A percentile compares a stretch with the other conserved stretches of the same genome.
Conservation (phyloP, 2,329 filamentous ascomycete genomes). For the Nemania sp. region DNA sequence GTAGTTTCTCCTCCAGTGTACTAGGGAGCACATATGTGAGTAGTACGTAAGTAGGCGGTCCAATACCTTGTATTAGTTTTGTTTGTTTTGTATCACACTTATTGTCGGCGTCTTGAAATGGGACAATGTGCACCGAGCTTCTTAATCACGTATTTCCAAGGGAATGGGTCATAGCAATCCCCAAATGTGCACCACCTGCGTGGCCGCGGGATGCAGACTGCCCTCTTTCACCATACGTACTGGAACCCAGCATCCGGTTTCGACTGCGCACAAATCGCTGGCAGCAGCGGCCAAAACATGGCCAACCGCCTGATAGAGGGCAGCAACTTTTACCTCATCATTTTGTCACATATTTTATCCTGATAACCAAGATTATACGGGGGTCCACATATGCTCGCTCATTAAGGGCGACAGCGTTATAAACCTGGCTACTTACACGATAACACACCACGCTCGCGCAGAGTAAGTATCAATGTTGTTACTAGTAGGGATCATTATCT, state of each 20-base stretch:
- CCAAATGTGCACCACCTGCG: not conserved
- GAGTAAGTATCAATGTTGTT: not conserved
- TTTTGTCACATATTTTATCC: conserved; percentile 24
- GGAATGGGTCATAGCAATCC: not conserved
- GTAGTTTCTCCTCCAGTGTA: not conserved
- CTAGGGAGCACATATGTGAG: no score
- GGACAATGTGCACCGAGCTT: no score
- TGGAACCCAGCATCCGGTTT: not conserved
- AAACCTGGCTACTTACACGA: no score
- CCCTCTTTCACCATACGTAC: not conserved
- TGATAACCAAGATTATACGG: conserved; percentile 23
- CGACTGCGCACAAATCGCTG: not conserved
- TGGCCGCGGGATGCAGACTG: not conserved
- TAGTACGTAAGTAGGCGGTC: no score
- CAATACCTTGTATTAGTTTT: no score
- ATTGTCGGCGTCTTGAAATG: no score
- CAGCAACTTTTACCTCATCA: conserved; percentile 29
- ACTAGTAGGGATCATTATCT: not conserved
- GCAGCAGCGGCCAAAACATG: conserved; percentile 13
- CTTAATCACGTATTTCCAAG: no score
- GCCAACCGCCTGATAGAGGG: conserved; percentile 24
- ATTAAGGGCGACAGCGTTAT: no score
- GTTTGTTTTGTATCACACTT: no score
- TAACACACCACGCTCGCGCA: not conserved
- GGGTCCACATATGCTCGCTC: conserved; percentile 13